Base-by-base conservation (phyloP, 805 yeast genomes). In the Nakazawaea populi region DNA sequence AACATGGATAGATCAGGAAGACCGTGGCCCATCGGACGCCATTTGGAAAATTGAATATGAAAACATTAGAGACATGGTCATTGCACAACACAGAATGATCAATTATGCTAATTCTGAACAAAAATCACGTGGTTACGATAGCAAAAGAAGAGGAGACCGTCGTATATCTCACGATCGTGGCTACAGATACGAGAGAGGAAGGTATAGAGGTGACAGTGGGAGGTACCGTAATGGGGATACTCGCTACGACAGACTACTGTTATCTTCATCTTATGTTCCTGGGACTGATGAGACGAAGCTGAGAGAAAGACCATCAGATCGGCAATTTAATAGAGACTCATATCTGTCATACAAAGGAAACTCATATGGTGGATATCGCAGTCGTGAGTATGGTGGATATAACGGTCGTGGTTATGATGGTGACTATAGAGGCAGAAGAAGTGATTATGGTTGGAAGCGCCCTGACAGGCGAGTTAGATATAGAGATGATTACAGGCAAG, bases 1-100 rank as follows among this genome's bases (percentile, higher is more conserved):
- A 49, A 66, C 65, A 41, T 74, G 79, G 77, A 71, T 74, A 12
- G 75, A 65, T 55, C 76, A 74, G 57, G 80, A 74, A 53, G 71
- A 68, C 48, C 61, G 60, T 40, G 75, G 73, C 10, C 77, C 80
- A 9, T 58, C 60, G 40, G 70, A 74, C 57, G 79, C 76, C 1
- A 58, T 71, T 44, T 75, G 80, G 79, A 67, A 67, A 47, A 59
- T 75, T n/a, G 64, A 66, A 14, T 74, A 69, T 52, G 66, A 61
- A 30, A 58, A 52, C 9, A 56, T 60, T 38, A 71, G 68, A 5
- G 71, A 68, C 9, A 72, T 66, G 39, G 63, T 59, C 44, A 62
- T 61, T 8, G 70, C 64, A 10, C 55, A 61, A 1, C 70, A 68
- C 51, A 58, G 54, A 38, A 64, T 67, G 70, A 51, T 63, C 28